A percentile compares a stretch with the other conserved stretches of the same genome.
Evolutionary conservation across 2,329 filamentous ascomycete species (phyloP).

Genomic region (Cyphellophora europaea): DNA sequence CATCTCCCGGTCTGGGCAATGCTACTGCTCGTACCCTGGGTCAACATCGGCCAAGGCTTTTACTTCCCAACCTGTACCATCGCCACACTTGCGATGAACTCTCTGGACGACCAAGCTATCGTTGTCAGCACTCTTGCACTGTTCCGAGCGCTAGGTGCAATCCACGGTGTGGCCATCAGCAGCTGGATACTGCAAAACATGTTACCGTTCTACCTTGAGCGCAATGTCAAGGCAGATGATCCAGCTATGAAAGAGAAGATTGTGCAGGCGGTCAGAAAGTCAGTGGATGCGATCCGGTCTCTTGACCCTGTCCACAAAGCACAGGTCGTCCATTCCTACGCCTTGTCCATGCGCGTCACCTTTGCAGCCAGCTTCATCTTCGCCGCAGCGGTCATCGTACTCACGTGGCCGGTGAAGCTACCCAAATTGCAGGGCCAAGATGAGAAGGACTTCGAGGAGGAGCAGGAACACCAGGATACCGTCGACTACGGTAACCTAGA

Average conservation of each 20-base stretch:
- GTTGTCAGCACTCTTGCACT: slow-evolving; percentile 21
- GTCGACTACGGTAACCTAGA: background rate
- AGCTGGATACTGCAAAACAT: slow-evolving; percentile 18
- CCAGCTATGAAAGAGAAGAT: slow-evolving; percentile 11
- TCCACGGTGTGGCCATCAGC: slow-evolving; percentile 17
- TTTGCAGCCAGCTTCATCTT: slow-evolving; percentile 10
- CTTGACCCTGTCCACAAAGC: slow-evolving; percentile 12
- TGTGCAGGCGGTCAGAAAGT: slow-evolving; percentile 12
- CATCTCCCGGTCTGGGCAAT: slow-evolving; percentile 30
- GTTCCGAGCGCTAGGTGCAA: slow-evolving; percentile 12
- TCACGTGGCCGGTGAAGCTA: slow-evolving; percentile 13
- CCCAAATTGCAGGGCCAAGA: slow-evolving; percentile 6
- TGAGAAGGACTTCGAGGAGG: background rate
- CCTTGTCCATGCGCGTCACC: slow-evolving; percentile 13
- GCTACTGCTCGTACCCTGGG: slow-evolving; percentile 30
- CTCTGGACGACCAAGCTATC: slow-evolving; percentile 35
- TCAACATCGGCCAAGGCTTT: slow-evolving; percentile 31
- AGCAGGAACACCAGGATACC: background rate
- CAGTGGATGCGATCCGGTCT: slow-evolving; percentile 10
- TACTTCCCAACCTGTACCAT: slow-evolving; percentile 32
- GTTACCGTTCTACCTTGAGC: slow-evolving; percentile 12
- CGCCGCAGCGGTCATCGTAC: slow-evolving; percentile 5
- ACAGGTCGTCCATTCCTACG: slow-evolving; percentile 17
- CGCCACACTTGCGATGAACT: slow-evolving; percentile 31
- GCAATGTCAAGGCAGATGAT: slow-evolving; percentile 5